Evolutionary conservation across 192 early-diverging fungal species (phyloP).

Genomic region (Fimicolochytrium jonesii): DNA sequence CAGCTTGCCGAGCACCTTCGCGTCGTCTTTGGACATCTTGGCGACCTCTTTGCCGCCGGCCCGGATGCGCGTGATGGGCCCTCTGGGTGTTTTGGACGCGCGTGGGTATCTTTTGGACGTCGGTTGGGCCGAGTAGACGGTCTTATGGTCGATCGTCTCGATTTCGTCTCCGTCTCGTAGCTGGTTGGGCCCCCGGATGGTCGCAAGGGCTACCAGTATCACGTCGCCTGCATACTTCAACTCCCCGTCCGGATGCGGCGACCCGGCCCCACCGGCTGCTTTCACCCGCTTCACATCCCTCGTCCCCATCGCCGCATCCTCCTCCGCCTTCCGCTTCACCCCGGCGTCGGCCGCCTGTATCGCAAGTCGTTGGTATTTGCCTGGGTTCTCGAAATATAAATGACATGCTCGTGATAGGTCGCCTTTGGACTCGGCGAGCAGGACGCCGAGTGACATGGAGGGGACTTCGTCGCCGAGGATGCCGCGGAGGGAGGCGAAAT

Average conservation of each 20-base stretch:
- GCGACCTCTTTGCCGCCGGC: constrained; percentile 5
- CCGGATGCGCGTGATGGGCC: constrained; percentile 9
- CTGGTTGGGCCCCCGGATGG: neutral
- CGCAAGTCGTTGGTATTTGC: neutral
- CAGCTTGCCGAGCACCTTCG: constrained; percentile 10
- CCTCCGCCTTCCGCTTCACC: neutral
- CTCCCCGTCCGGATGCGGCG: neutral
- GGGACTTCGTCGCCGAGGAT: neutral
- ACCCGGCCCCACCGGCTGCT: no score
- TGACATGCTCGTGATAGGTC: neutral
- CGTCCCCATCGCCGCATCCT: neutral
- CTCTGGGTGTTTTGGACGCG: neutral
- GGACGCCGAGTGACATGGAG: neutral
- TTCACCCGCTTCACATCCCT: neutral
- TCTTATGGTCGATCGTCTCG: neutral
- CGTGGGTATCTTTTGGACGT: neutral
- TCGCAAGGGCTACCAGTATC: constrained; percentile 8
- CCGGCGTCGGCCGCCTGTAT: neutral
- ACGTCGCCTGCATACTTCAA: constrained; percentile 4
- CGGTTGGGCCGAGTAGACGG: neutral
- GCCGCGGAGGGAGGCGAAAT: no score
- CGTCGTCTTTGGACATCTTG: constrained; percentile 12
- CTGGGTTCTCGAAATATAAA: constrained; percentile 17
- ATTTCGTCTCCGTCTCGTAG: constrained; percentile 15
- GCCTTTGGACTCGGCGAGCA: neutral